phyloP scores from a whole-genome alignment of 345 rosid species.

The Salix caprea region DNA sequence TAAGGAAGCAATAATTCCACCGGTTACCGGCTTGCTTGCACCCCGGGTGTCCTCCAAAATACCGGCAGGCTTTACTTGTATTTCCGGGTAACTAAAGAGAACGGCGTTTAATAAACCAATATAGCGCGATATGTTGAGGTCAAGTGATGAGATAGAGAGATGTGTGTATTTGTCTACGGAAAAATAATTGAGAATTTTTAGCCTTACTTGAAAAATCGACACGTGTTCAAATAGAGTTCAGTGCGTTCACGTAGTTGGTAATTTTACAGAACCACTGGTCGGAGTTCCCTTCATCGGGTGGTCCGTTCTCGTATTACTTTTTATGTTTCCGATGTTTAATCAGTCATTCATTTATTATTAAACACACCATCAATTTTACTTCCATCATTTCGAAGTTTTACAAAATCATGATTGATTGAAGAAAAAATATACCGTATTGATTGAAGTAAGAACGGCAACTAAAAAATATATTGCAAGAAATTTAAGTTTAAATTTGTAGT shows the following conservation, averaged over 20 bases:
- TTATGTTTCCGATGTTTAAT: background rate
- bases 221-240: conserved; percentile 53
- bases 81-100: conserved; percentile 26
- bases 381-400: no score
- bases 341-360: background rate
- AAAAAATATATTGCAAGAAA: no score
- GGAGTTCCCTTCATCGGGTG: no score
- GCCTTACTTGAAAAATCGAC: conserved; percentile 24
- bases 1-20: conserved; percentile 39
- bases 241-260: conserved; percentile 38
- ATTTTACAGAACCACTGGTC: no score
- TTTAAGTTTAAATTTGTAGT: no score
- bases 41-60: conserved; percentile 43
- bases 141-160: background rate
- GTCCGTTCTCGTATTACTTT: no score
- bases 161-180: conserved; percentile 6
- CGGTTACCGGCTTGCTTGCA: conserved; percentile 31
- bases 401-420: no score
- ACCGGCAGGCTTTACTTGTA: conserved; percentile 36
- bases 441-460: no score
- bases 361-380: no score
- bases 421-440: no score
- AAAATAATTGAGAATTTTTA: conserved; percentile 18
- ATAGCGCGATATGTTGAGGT: conserved; percentile 3
- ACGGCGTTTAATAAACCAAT: conserved; percentile 17